Evolutionary conservation across 108 stramenopile species (phyloP).

Genomic region (Cyclotella baltica): DNA sequence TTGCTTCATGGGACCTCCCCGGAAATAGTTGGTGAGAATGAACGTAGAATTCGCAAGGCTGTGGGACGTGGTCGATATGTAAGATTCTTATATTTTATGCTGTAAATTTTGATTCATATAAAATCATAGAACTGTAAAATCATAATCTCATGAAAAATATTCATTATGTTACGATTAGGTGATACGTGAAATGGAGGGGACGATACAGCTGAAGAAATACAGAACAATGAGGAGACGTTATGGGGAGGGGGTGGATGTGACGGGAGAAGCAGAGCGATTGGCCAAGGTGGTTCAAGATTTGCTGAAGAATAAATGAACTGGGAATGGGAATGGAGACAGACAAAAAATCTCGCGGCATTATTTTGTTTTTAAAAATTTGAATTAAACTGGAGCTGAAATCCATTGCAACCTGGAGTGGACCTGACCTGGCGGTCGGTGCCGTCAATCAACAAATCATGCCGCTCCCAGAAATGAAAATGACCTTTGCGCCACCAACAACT

Average conservation of each 20-base stretch:
- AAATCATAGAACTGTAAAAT: too few species aligned
- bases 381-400: background rate
- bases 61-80: slow-evolving; percentile 86
- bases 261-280: slow-evolving; percentile 39
- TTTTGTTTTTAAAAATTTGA: background rate
- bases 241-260: slow-evolving; percentile 46
- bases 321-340: background rate
- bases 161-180: slow-evolving; percentile 13
- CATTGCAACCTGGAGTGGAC: background rate
- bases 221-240: slow-evolving; percentile 57
- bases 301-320: slow-evolving; percentile 6
- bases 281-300: slow-evolving; percentile 24
- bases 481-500: background rate
- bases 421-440: too few species aligned
- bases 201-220: slow-evolving; percentile 73
- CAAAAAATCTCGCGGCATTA: background rate
- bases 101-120: background rate
- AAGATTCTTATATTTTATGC: slow-evolving; percentile 16
- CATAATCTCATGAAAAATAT: too few species aligned
- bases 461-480: background rate
- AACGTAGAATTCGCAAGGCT: slow-evolving; percentile 86
- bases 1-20: background rate
- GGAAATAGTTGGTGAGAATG: slow-evolving; percentile 55
- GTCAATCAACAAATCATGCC: background rate
- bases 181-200: slow-evolving; percentile 66